A percentile compares a stretch with the other conserved stretches of the same genome.
Evolutionary conservation across 2,329 filamentous ascomycete genomes (phyloP).

Genomic region (Pestalotiopsis sp.): DNA sequence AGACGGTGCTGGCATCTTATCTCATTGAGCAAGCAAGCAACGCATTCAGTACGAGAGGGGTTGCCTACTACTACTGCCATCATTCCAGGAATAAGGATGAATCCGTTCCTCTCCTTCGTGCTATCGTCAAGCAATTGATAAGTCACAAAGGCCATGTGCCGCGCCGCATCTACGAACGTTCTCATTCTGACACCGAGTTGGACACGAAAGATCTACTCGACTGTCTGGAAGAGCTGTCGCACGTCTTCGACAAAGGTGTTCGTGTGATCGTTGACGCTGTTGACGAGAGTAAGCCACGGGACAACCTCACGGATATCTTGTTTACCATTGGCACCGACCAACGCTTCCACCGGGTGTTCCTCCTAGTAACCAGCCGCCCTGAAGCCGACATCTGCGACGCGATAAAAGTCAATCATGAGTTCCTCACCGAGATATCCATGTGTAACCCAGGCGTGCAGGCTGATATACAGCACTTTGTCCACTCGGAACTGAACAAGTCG

Average conservation of each 20-base stretch:
- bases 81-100: constrained; percentile 30
- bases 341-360: constrained; percentile 25
- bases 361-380: constrained; percentile 32
- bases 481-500: constrained; percentile 17
- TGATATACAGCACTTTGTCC: constrained; percentile 28
- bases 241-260: constrained; percentile 20
- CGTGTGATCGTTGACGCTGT: constrained; percentile 32
- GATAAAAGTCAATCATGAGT: constrained; percentile 9
- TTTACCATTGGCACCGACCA: constrained; percentile 23
- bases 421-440: constrained; percentile 27
- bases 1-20: constrained; percentile 31
- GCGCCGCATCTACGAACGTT: constrained; percentile 18
- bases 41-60: constrained; percentile 19
- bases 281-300: constrained; percentile 30
- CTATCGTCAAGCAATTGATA: constrained; percentile 27
- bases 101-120: constrained; percentile 28
- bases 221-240: constrained; percentile 23
- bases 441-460: constrained; percentile 26
- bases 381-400: constrained; percentile 28
- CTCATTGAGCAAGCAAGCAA: constrained; percentile 25
- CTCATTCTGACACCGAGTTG: constrained; percentile 9
- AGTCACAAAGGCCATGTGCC: constrained; percentile 21
- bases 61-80: constrained; percentile 35
- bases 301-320: constrained; percentile 23
- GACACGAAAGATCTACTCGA: constrained; percentile 21